Percentiles rank a stretch among this genome's conserved stretches.
phyloP scores from a whole-genome alignment of 2,329 filamentous ascomycete genomes.

The Trichoderma guizhouense region DNA sequence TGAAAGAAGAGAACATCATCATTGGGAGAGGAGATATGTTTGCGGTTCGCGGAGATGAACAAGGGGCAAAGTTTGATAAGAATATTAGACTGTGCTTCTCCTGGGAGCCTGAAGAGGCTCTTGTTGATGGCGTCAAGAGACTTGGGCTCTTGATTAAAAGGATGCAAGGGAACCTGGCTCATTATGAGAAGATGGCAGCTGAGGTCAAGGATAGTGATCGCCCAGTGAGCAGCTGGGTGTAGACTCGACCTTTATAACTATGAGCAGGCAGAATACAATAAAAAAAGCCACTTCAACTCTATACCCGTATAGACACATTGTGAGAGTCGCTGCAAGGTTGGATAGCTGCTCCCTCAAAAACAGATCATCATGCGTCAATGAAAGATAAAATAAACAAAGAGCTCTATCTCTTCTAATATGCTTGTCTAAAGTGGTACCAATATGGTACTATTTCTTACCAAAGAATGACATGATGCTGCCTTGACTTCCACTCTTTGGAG shows the following conservation, averaged over 20 bases:
- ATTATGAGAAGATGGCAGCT: constrained; percentile 25
- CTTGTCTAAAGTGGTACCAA: neutral
- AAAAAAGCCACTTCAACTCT: neutral
- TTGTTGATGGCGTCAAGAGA: constrained; percentile 66
- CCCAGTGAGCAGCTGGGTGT: constrained; percentile 5
- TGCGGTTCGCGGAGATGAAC: constrained; percentile 58
- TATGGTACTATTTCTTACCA: constrained; percentile 64
- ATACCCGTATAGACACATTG: neutral
- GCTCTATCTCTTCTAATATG: neutral
- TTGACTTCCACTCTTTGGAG: constrained; percentile 54
- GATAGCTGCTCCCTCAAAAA: neutral
- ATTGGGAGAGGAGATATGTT: constrained; percentile 70
- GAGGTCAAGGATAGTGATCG: neutral
- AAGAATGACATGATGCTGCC: constrained; percentile 94
- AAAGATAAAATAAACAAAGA: neutral
- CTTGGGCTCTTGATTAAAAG: constrained; percentile 48
- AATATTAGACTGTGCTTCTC: constrained; percentile 67
- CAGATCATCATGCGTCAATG: neutral
- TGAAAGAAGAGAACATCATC: constrained; percentile 61
- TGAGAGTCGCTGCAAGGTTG: neutral
- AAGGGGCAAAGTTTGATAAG: constrained; percentile 52
- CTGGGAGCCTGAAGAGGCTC: constrained; percentile 64
- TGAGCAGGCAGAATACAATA: neutral
- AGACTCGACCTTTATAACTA: neutral
- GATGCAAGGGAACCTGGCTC: constrained; percentile 29